Evolutionary conservation across 257 asterid genomes (phyloP), one percentile per base, ranked within the genome.

Genomic region (Lantana camara): DNA sequence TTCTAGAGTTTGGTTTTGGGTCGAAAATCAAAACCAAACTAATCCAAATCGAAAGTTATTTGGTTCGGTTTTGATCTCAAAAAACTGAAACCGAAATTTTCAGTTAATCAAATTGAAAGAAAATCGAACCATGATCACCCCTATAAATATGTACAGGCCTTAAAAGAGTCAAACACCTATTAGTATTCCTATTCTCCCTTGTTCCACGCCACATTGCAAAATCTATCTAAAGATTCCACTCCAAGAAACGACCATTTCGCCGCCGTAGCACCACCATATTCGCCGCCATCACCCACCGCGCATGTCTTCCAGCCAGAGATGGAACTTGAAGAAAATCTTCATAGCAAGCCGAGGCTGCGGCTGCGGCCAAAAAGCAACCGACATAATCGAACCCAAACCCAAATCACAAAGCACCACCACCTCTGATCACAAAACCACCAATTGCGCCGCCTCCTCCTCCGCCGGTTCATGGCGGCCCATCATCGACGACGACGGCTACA

Each of bases 361-460:
- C 3, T 89, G 96, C 54, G 72, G 77, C 10, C 75, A 80, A 14
- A 81, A 79, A 29, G 51, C 82, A 27, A 42, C 78, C 0, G 89
- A 83, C 9, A 52, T 77, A 0, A 10, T 80, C 30, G 75, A 77
- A 48, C 94, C 89, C 24, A 74, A 49, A 19, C 76, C 78, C 34
- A 57, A 54, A 44, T 9, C 66, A 64, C 48, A 60, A 56, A 5
- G 63, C 54, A 12, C 40, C 40, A 9, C 60, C 16, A 76, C 84
- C 19, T 70, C 83, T 13, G 44, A 58, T 23, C 66, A 63, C 14
- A 38, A 24, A 32, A 38, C 17, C 63, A 13, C 6, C 60, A 32
- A 4, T 7, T 13, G 46, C 8, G 66, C 60, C 5, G 66, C 60
- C 16, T 80, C 84, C 19, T 72, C 83, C 16, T 62, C 80, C 47